Evolutionary conservation across 768 basidiomycete species (phyloP), one percentile per base, ranked within the genome.

Genomic region (Amyloporia xantha): DNA sequence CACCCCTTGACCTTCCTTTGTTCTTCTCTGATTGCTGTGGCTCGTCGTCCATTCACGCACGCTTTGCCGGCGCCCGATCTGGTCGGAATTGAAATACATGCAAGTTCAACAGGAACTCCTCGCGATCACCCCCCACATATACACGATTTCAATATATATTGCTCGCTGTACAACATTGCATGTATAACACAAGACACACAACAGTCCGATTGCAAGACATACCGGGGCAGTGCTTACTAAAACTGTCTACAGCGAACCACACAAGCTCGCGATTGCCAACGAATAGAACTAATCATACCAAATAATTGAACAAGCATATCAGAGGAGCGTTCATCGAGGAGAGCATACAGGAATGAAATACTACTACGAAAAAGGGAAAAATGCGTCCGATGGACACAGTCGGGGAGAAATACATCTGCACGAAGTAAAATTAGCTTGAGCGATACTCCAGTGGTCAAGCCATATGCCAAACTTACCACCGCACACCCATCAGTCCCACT

Each of bases 141-240:
- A n/a, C n/a, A n/a, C n/a, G 38, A 13, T 17, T 39, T 13, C 38
- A 39, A 39, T 39, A 39, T 19, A 39, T 39, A 39, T 39, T 39
- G 17, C 17, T n/a, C 19, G 17, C 38, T 21, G 44, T 45, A 45
- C 44, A 45, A 26, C 42, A 44, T 27, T 26, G 42, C 42, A 44
- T 44, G 42, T 27, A 27, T 44, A 44, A 44, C 38, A 44, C 42
- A 44, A 44, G 27, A 44, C 40, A 41, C n/a, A n/a, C n/a, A 7
- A 21, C 9, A 39, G 38, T 39, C 38, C 38, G 30, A 33, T 33
- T 33, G 30, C 30, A 33, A 33, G 30, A 33, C 30, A 15, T 33
- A 15, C n/a, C 30, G 30, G 30, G 30, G 9, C 30, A 15, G 30
- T 33, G 9, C 30, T 15, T 33, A 7, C 30, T 15, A 33, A 15